phyloP scores from a whole-genome alignment of 768 basidiomycete genomes.

The Suillus brevipes region DNA sequence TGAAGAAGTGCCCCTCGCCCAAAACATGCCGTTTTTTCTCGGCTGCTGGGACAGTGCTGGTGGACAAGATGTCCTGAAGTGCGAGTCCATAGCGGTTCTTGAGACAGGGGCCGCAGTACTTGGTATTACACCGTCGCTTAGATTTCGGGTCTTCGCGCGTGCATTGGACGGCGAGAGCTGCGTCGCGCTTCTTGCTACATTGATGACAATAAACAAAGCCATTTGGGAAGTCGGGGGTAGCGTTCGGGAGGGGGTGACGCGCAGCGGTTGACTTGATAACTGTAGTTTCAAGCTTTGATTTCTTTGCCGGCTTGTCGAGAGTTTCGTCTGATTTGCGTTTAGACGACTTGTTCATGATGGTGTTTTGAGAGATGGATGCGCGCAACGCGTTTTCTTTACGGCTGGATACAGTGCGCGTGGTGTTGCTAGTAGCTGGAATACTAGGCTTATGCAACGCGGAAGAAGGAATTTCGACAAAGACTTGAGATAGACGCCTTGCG shows the following conservation, averaged over 20 bases:
- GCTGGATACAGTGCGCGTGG: slow-evolving; percentile 27
- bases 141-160: slow-evolving; percentile 35
- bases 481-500: slow-evolving; percentile 38
- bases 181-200: slow-evolving; percentile 62
- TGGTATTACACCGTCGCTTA: slow-evolving; percentile 49
- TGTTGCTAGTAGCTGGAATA: slow-evolving; percentile 16
- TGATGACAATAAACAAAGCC: slow-evolving; percentile 67
- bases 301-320: slow-evolving; percentile 22
- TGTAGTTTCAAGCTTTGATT: slow-evolving; percentile 21
- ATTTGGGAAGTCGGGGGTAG: slow-evolving; percentile 33
- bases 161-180: slow-evolving; percentile 38
- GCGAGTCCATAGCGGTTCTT: slow-evolving; percentile 59
- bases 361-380: slow-evolving; percentile 32
- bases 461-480: slow-evolving; percentile 61
- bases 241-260: slow-evolving; percentile 17
- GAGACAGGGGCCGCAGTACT: slow-evolving; percentile 67
- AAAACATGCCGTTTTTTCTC: slow-evolving; percentile 29
- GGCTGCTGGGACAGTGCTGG: slow-evolving; percentile 28
- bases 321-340: slow-evolving; percentile 55
- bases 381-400: slow-evolving; percentile 48
- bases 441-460: slow-evolving; percentile 40
- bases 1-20: slow-evolving; percentile 47
- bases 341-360: slow-evolving; percentile 31
- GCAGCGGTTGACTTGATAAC: slow-evolving; percentile 17
- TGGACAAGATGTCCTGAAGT: slow-evolving; percentile 44